Conservation (phyloP, 176 grass and related monocot genomes). For the Microstegium vimineum region DNA sequence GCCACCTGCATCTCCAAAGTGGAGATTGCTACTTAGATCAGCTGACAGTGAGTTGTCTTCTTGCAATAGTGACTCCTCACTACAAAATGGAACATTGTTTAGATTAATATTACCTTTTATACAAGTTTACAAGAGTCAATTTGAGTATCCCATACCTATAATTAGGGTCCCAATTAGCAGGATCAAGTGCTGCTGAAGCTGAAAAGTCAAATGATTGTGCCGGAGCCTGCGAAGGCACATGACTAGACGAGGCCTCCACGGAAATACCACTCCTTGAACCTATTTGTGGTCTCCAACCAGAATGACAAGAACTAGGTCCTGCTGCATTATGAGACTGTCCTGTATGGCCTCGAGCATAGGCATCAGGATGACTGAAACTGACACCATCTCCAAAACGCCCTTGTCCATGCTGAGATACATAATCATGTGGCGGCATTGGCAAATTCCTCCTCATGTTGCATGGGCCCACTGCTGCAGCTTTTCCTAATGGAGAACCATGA, state of each 20-base stretch:
- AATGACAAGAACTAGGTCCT: constrained; percentile 58
- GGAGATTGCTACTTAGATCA: constrained; percentile 55
- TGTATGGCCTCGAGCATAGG: constrained; percentile 36
- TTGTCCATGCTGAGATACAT: constrained; percentile 58
- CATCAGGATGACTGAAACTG: constrained; percentile 55
- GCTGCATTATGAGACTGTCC: constrained; percentile 48
- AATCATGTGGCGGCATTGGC: constrained; percentile 61
- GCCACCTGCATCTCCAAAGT: constrained; percentile 36
- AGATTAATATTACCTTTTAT: constrained; percentile 17
- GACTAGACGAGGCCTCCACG: constrained; percentile 37
- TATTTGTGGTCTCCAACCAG: constrained; percentile 68
- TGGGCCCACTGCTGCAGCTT: constrained; percentile 47
- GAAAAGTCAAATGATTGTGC: constrained; percentile 27
- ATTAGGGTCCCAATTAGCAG: constrained; percentile 92
- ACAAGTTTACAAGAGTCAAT: constrained; percentile 27
- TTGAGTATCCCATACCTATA: constrained; percentile 64
- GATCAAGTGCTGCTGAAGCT: constrained; percentile 57
- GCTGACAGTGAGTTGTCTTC: constrained; percentile 66
- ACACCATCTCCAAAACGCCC: constrained; percentile 53
- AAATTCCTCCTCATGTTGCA: constrained; percentile 62
- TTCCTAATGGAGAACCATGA: constrained; percentile 71
- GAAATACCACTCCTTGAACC: constrained; percentile 41
- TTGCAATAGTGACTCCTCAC: constrained; percentile 90
- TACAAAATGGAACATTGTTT: constrained; percentile 31
- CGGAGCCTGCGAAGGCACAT: constrained; percentile 34